These are phyloP conservation scores for Prasinococcaceae sp. DNA, from an alignment of 139 green algal species.

Conservation along the genomic window DNA sequence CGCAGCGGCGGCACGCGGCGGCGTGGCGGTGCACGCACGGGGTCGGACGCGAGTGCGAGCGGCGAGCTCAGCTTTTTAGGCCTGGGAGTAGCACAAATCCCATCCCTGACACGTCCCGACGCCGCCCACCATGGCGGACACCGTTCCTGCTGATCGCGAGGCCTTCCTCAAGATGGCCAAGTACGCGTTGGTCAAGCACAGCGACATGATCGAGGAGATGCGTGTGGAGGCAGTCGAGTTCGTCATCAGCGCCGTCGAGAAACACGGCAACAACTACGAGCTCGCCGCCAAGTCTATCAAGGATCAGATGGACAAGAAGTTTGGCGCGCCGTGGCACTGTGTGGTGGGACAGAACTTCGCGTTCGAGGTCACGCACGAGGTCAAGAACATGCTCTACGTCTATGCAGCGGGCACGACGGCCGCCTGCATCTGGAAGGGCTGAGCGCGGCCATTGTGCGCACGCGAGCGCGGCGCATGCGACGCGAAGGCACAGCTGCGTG, in stretches of 20 bases:
- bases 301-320: conserved; percentile 86
- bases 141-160: no score
- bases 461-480: no score
- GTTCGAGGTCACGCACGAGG: conserved; percentile 75
- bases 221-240: conserved; percentile 25
- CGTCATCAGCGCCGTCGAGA: conserved; percentile 7
- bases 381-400: conserved; percentile 73
- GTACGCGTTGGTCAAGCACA: conserved; percentile 67
- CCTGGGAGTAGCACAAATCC: no score
- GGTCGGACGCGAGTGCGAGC: no score
- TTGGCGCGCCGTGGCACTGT: conserved; percentile 72
- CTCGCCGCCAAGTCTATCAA: conserved; percentile 42
- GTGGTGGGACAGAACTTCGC: conserved; percentile 66
- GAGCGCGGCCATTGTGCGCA: no score
- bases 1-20: no score
- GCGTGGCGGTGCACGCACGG: no score
- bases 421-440: conserved; percentile 68
- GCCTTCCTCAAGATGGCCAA: conserved; percentile 38
- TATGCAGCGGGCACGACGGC: conserved; percentile 60
- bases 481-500: no score
- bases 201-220: conserved; percentile 68
- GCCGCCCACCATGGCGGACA: no score
- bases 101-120: no score
- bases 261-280: conserved; percentile 7
- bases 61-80: no score